Evolutionary conservation across 140 eudicot species (phyloP).

Genomic region (Ambrosia hybrid): DNA sequence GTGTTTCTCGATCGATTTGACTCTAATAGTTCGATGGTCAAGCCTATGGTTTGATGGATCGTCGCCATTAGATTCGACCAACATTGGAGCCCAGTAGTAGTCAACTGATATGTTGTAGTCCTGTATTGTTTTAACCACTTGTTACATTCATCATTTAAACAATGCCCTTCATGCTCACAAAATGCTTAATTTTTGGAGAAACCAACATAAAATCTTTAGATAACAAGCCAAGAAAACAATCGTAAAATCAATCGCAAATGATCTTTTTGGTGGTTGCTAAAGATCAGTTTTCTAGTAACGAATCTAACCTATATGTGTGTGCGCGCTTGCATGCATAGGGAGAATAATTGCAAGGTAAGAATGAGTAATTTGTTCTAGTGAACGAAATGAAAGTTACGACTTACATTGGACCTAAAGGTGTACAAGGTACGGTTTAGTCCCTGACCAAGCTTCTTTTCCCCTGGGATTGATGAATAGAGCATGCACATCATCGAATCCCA

Average conservation of each 20-base stretch:
- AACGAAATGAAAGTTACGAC: not conserved
- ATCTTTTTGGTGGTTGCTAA: too few relatives aligned
- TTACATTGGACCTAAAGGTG: constrained; percentile 42
- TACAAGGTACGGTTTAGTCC: constrained; percentile 52
- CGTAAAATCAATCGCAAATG: too few relatives aligned
- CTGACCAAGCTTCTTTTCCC: constrained; percentile 29
- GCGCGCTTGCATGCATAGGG: not conserved
- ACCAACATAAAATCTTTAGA: too few relatives aligned
- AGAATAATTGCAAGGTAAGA: not conserved
- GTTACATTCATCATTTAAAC: not conserved
- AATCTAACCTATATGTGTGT: too few relatives aligned
- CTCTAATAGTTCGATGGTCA: constrained; percentile 45
- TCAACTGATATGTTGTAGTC: constrained; percentile 69
- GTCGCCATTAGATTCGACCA: constrained; percentile 70
- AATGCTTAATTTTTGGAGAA: not conserved
- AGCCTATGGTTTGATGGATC: constrained; percentile 57
- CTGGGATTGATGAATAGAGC: constrained; percentile 53
- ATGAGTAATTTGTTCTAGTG: not conserved
- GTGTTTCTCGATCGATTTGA: constrained; percentile 58
- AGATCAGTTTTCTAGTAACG: too few relatives aligned
- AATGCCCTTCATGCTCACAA: not conserved
- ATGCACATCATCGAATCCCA: constrained; percentile 92
- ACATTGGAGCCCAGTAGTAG: constrained; percentile 72
- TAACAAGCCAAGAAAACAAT: too few relatives aligned
- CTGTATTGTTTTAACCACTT: constrained; percentile 30